Evolutionary conservation across 1,139 yeast genomes (phyloP).

Genomic region (Diutina ranongensis): DNA sequence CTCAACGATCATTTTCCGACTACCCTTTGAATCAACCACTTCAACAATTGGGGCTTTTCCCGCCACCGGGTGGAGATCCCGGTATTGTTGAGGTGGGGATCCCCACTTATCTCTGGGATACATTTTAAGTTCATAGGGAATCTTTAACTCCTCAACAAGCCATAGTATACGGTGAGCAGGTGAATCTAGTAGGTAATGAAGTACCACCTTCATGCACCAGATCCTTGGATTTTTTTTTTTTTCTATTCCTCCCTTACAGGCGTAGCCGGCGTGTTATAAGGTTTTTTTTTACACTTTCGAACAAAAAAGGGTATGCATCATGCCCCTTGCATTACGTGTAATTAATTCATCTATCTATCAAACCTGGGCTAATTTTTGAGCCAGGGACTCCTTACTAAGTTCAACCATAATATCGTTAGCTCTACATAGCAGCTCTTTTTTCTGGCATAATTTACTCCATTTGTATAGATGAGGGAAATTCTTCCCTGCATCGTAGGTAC

Average conservation of each 20-base stretch:
- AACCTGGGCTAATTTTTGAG: not conserved
- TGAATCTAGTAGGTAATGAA: slow-evolving; percentile 1
- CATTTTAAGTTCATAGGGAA: not conserved
- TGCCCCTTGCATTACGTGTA: not conserved
- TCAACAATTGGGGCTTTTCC: not conserved
- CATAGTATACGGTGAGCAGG: not conserved
- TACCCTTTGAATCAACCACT: not conserved
- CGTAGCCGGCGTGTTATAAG: no score
- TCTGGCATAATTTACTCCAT: not conserved
- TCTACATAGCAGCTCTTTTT: not conserved
- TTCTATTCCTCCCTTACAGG: not conserved
- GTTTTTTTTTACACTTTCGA: no score
- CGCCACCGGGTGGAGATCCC: not conserved
- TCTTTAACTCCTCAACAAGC: not conserved
- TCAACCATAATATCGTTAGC: not conserved
- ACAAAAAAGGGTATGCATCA: not conserved
- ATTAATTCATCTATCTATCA: not conserved
- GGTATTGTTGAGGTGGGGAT: not conserved
- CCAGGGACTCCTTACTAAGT: not conserved
- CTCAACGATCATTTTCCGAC: not conserved
- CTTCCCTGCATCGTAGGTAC: not conserved
- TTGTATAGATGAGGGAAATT: not conserved
- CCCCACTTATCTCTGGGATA: slow-evolving; percentile 2
- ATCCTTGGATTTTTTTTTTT: not conserved
- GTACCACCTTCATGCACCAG: not conserved